These are phyloP conservation scores for Aspergillus olivimuriae DNA, from an alignment of 495 filamentous ascomycete species.

Conservation along the genomic window DNA sequence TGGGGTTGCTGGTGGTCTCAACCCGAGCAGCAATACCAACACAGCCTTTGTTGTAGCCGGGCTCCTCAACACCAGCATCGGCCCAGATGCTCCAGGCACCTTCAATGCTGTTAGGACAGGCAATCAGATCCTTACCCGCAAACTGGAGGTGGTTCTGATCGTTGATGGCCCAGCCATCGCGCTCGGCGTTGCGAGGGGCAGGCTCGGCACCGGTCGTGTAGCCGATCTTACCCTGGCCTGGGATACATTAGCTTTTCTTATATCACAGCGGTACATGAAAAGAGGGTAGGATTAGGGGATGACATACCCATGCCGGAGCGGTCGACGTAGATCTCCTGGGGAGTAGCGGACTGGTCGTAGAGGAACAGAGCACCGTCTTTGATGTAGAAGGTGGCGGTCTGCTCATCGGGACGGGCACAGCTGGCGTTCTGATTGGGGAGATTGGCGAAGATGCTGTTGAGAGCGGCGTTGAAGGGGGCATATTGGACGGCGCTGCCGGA, in stretches of 20 bases:
- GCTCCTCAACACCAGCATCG: conserved; percentile 31
- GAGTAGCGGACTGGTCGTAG: conserved; percentile 28
- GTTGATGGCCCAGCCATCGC: conserved; percentile 37
- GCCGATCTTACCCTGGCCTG: conserved; percentile 44
- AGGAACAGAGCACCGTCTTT: conserved; percentile 41
- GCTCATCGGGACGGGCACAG: conserved; percentile 32
- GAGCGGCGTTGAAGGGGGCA: conserved; percentile 31
- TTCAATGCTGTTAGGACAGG: conserved; percentile 44
- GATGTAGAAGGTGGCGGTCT: conserved; percentile 43
- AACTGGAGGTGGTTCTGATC: conserved; percentile 35
- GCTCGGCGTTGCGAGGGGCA: conserved; percentile 34
- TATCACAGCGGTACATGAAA: not conserved
- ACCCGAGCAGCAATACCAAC: conserved; percentile 35
- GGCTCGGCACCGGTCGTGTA: conserved; percentile 39
- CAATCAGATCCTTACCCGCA: conserved; percentile 35
- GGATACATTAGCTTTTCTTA: conserved; percentile 4
- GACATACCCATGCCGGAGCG: conserved; percentile 48
- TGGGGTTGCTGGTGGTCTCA: conserved; percentile 20
- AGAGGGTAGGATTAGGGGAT: not conserved
- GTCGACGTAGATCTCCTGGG: conserved; percentile 46
- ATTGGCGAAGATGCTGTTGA: conserved; percentile 38
- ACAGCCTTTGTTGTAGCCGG: conserved; percentile 39
- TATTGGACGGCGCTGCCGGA: conserved; percentile 42
- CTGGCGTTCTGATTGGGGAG: conserved; percentile 36
- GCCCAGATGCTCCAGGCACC: conserved; percentile 46